These are phyloP conservation scores for Sordariomycetes sp. DNA, from an alignment of 2,329 filamentous ascomycete species.

Conservation along the genomic window DNA sequence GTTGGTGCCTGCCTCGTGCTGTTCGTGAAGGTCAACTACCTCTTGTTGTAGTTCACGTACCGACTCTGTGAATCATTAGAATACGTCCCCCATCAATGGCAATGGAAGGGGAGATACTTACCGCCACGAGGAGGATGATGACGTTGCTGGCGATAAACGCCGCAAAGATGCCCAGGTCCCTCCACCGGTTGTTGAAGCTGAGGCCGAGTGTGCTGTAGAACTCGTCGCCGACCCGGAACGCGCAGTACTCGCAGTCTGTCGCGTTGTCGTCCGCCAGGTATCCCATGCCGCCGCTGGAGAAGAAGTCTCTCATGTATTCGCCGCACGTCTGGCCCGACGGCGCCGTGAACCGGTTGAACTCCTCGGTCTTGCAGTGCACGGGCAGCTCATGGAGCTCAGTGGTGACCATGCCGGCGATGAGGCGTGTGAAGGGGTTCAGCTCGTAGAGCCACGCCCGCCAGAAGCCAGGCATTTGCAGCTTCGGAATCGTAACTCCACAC, in stretches of 20 bases:
- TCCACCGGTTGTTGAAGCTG: slow-evolving; percentile 58
- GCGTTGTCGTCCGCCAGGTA: slow-evolving; percentile 53
- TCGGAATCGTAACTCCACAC: slow-evolving; percentile 76
- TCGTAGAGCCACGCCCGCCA: slow-evolving; percentile 75
- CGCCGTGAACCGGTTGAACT: slow-evolving; percentile 56
- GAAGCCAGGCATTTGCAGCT: slow-evolving; percentile 63
- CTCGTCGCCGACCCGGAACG: slow-evolving; percentile 66
- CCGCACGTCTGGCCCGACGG: slow-evolving; percentile 56
- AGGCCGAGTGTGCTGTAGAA: slow-evolving; percentile 61
- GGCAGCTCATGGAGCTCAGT: slow-evolving; percentile 56
- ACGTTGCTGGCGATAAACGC: slow-evolving; percentile 71
- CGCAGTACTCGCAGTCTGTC: slow-evolving; percentile 64
- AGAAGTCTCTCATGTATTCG: slow-evolving; percentile 63
- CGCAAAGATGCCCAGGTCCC: slow-evolving; percentile 66
- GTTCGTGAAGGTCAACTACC: background rate
- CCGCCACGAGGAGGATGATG: slow-evolving; percentile 41
- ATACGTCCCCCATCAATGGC: background rate
- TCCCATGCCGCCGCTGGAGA: slow-evolving; percentile 51
- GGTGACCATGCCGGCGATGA: slow-evolving; percentile 68
- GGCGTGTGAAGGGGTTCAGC: slow-evolving; percentile 69
- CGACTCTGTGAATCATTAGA: slow-evolving; percentile 22
- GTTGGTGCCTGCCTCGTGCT: too few relatives aligned
- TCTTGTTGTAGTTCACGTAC: slow-evolving; percentile 36
- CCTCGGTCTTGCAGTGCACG: slow-evolving; percentile 45
- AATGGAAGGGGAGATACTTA: slow-evolving; percentile 21